Evolutionary conservation across 305 asterid genomes (phyloP), one percentile per base, ranked within the genome.

Genomic region (Rubia occidens): DNA sequence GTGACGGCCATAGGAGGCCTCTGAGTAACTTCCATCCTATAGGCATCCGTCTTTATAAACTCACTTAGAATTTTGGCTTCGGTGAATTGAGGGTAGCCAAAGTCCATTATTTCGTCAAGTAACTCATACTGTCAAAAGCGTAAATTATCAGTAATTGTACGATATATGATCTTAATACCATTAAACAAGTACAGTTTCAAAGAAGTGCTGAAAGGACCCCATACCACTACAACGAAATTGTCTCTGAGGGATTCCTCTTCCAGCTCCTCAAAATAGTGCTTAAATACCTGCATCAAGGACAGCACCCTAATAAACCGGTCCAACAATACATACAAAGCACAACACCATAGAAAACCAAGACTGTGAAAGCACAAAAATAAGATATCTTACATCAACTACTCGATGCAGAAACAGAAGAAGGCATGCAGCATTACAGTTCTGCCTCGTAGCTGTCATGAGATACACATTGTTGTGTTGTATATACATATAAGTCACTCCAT

Each of bases 1-100:
- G 98, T 93, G 45, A 93, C 98, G 0, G 98, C 98, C 97, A 93
- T 93, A 49, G 98, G 98, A 78, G 98, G 98, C 78, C 97, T 89
- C 82, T 93, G 98, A 17, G 91, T 54, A 67, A 87, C 95, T 81
- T 93, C 98, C 98, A 93, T 87, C 77, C 96, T 84, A 76, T 93
- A 93, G 77, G 98, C 98, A 84, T 93, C 98, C 18, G 96, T 90
- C 86, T 93, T 93, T 68, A 93, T 93, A 84, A 90, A 93, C 85
- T 93, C 98, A 26, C 96, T 88, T n/a, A 93, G 96, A 78, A 93
- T 93, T 87, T 88, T 93, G 42, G 97, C 98, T 81, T 93, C 98
- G 14, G 98, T 93, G 68, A 72, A 93, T 86, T 93, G 98, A 60
- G 98, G 97, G 78, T 93, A 93, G 67, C 98, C 98, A 76, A 93